These are phyloP conservation scores for Diphasiastrum complanatum DNA, from an alignment of 83 land plant species.

Conservation along the genomic window DNA sequence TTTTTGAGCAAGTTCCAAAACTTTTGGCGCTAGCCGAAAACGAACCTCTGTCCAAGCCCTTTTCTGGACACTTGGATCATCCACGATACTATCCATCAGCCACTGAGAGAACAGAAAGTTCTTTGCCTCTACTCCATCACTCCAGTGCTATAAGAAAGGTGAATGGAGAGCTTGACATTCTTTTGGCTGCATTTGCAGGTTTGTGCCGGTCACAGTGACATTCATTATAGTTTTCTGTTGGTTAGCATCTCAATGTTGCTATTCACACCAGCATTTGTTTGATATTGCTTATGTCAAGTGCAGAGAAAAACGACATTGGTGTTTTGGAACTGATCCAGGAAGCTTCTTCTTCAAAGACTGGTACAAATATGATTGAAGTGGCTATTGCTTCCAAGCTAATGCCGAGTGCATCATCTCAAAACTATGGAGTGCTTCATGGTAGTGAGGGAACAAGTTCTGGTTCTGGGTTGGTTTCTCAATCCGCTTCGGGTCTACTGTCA, in stretches of 20 bases:
- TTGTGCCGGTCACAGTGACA: not conserved
- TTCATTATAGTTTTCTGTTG: too few species aligned
- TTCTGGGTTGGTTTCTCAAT: slow-evolving; percentile 79
- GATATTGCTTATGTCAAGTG: too few species aligned
- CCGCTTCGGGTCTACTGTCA: slow-evolving; percentile 84
- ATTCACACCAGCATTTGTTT: too few species aligned
- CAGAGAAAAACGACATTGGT: too few species aligned
- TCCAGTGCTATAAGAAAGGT: slow-evolving; percentile 57
- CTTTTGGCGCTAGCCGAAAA: too few species aligned
- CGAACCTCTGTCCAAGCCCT: slow-evolving; percentile 72
- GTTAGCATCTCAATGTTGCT: too few species aligned
- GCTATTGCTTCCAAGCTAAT: too few species aligned
- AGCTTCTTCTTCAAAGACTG: too few species aligned
- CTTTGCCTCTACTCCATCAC: slow-evolving; percentile 76
- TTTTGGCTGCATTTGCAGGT: slow-evolving; percentile 85
- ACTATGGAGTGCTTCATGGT: slow-evolving; percentile 9
- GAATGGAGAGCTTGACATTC: slow-evolving; percentile 80
- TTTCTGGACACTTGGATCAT: slow-evolving; percentile 87
- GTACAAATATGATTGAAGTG: too few species aligned
- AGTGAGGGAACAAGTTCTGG: slow-evolving; percentile 47
- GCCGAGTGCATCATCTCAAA: not conserved
- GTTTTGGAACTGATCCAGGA: too few species aligned
- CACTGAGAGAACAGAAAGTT: slow-evolving; percentile 80
- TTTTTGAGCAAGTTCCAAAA: too few species aligned
- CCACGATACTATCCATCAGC: slow-evolving; percentile 55